Percentiles rank a stretch among this genome's conserved stretches.
Conservation (phyloP, 2,329 filamentous ascomycete genomes). For the Talaromyces sp. region DNA sequence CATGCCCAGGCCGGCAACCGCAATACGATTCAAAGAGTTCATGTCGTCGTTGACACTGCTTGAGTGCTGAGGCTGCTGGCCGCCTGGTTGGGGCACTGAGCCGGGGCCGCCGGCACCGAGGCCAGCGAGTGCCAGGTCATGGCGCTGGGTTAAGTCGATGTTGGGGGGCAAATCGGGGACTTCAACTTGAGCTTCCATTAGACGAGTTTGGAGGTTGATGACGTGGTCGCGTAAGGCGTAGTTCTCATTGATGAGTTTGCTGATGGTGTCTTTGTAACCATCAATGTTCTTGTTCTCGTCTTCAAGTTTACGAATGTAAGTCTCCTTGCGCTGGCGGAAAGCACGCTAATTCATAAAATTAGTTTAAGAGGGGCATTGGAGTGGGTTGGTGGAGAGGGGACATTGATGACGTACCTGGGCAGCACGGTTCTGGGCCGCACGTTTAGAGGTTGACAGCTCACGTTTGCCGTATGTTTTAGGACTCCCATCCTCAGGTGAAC, state of each 20-base stretch:
- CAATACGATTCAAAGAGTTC: slow-evolving; percentile 47
- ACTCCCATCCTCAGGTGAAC: slow-evolving; percentile 51
- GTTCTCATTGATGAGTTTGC: slow-evolving; percentile 84
- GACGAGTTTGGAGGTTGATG: slow-evolving; percentile 81
- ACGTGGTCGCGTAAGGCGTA: slow-evolving; percentile 91
- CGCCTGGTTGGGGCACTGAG: slow-evolving; percentile 24
- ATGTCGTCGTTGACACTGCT: slow-evolving; percentile 39
- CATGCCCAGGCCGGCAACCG: slow-evolving; percentile 47
- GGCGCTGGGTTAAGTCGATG: slow-evolving; percentile 66
- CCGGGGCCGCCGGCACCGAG: slow-evolving; percentile 22
- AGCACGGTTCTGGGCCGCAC: slow-evolving; percentile 93
- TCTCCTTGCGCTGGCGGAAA: slow-evolving; percentile 96
- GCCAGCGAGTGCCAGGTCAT: slow-evolving; percentile 36
- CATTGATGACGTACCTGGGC: slow-evolving; percentile 71
- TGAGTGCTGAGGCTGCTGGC: slow-evolving; percentile 33
- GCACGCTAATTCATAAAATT: slow-evolving; percentile 66
- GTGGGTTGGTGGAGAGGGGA: slow-evolving; percentile 30
- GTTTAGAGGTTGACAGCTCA: slow-evolving; percentile 92
- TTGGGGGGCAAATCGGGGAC: slow-evolving; percentile 81
- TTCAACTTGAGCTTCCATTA: slow-evolving; percentile 82
- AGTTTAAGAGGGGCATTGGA: neutral
- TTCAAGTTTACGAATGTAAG: slow-evolving; percentile 97
- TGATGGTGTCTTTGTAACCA: slow-evolving; percentile 74
- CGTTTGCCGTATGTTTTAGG: slow-evolving; percentile 76
- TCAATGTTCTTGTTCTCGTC: slow-evolving; percentile 84